phyloP scores from a whole-genome alignment of 2,329 filamentous ascomycete genomes.

The Talaromyces pinophilus region DNA sequence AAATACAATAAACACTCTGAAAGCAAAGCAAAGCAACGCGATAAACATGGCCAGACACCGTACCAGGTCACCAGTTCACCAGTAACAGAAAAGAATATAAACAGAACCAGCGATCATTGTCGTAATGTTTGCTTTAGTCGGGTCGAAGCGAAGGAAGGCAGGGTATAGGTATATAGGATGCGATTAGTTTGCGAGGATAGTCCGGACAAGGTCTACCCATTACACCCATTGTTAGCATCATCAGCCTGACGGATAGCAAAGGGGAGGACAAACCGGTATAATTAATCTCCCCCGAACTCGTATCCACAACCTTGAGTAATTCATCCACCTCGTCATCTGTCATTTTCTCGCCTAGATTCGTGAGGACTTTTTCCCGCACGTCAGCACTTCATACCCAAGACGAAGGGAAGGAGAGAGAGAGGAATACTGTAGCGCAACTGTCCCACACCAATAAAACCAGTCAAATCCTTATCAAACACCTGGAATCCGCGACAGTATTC shows the following conservation, averaged over 20 bases:
- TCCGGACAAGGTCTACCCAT: slow-evolving; percentile 72
- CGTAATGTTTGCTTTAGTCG: slow-evolving; percentile 14
- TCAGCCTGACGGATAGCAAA: neutral
- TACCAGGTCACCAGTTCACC: neutral
- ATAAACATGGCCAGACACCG: neutral
- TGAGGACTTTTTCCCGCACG: slow-evolving; percentile 64
- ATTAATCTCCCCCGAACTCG: slow-evolving; percentile 93
- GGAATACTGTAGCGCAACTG: slow-evolving; percentile 81
- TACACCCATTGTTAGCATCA: slow-evolving; percentile 7
- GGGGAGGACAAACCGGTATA: slow-evolving; percentile 73
- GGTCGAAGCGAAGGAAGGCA: neutral
- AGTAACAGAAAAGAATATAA: slow-evolving; percentile 19
- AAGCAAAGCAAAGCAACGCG: neutral
- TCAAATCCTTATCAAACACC: slow-evolving; percentile 99
- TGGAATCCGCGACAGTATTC: slow-evolving; percentile 99
- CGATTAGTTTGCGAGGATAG: slow-evolving; percentile 76
- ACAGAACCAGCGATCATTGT: slow-evolving; percentile 15
- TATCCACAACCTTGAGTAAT: slow-evolving; percentile 96
- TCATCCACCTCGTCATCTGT: slow-evolving; percentile 98
- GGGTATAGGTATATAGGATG: slow-evolving; percentile 8
- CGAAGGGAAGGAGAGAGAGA: neutral
- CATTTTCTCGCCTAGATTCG: slow-evolving; percentile 99
- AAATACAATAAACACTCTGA: slow-evolving; percentile 2
- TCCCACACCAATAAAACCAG: slow-evolving; percentile 94
- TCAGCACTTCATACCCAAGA: neutral